Percentiles rank a stretch among this genome's conserved stretches.
Evolutionary conservation across 495 filamentous ascomycete genomes (phyloP).

Genomic region (Aspergillus egyptiacus): DNA sequence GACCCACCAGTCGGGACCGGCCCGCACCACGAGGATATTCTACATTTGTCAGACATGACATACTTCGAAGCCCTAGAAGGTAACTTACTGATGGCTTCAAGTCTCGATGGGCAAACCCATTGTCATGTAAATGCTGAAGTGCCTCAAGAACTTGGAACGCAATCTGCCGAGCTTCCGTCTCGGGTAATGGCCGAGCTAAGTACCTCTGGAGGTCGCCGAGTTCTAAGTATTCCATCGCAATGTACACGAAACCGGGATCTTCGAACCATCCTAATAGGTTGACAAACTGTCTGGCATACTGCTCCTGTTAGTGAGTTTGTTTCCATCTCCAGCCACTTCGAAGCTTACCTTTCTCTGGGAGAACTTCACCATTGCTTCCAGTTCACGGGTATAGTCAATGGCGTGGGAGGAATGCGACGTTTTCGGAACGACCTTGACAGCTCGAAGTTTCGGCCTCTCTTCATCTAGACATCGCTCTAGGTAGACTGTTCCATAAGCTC

Average conservation of each 20-base stretch:
- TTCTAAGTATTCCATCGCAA: slow-evolving; percentile 5
- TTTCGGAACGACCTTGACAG: background rate
- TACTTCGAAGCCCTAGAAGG: slow-evolving; percentile 6
- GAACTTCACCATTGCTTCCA: background rate
- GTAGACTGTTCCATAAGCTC: background rate
- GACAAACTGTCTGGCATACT: background rate
- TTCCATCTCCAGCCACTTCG: background rate
- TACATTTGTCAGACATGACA: background rate
- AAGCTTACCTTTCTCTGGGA: background rate
- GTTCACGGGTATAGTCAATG: background rate
- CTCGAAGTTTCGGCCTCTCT: background rate
- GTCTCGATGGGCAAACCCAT: slow-evolving; percentile 44
- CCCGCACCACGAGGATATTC: background rate
- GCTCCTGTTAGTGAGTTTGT: too few relatives aligned
- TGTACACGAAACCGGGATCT: background rate
- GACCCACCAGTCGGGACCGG: slow-evolving; percentile 25
- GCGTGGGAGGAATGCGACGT: background rate
- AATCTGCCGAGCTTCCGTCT: slow-evolving; percentile 33
- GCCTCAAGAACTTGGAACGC: slow-evolving; percentile 40
- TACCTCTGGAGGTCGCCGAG: background rate
- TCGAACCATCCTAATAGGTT: slow-evolving; percentile 1
- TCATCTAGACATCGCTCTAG: background rate
- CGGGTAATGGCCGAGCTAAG: slow-evolving; percentile 22
- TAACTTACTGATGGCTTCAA: slow-evolving; percentile 43
- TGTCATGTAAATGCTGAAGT: slow-evolving; percentile 41